A percentile compares a stretch with the other conserved stretches of the same genome.
phyloP scores from a whole-genome alignment of 1,284 basidiomycete genomes.

The Ustilago hordei region DNA sequence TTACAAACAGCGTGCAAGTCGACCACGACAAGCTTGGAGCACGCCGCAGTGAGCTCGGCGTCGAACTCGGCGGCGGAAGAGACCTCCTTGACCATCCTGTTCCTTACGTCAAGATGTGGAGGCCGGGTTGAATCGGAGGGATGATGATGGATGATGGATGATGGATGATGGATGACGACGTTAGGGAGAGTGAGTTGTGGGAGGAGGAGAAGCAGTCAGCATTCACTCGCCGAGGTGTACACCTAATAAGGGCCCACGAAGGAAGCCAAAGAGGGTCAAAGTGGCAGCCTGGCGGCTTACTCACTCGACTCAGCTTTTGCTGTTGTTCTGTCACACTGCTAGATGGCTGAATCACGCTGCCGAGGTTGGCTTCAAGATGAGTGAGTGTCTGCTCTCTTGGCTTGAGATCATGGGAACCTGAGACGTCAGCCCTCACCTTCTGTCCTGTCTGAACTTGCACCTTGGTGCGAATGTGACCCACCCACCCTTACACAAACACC shows the following conservation, averaged over 20 bases:
- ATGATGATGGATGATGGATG: neutral
- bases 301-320: neutral
- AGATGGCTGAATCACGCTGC: neutral
- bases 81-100: conserved; percentile 52
- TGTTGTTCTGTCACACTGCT: neutral
- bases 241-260: neutral
- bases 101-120: neutral
- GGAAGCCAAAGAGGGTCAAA: neutral
- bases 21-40: conserved; percentile 51
- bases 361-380: neutral
- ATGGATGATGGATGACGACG: neutral
- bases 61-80: conserved; percentile 46
- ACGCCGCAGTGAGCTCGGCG: conserved; percentile 36
- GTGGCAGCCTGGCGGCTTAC: neutral
- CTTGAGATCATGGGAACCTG: conserved; percentile 1
- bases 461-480: too few relatives aligned
- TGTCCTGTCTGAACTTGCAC: neutral
- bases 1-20: conserved; percentile 54
- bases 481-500: too few relatives aligned
- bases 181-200: neutral
- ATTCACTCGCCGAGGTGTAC: neutral
- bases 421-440: neutral
- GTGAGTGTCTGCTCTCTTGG: neutral
- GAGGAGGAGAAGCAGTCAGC: conserved; percentile 1
- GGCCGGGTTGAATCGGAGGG: neutral